Evolutionary conservation across 495 filamentous ascomycete genomes (phyloP), one percentile per base, ranked within the genome.

Genomic region (Hypoxylon intermedium): DNA sequence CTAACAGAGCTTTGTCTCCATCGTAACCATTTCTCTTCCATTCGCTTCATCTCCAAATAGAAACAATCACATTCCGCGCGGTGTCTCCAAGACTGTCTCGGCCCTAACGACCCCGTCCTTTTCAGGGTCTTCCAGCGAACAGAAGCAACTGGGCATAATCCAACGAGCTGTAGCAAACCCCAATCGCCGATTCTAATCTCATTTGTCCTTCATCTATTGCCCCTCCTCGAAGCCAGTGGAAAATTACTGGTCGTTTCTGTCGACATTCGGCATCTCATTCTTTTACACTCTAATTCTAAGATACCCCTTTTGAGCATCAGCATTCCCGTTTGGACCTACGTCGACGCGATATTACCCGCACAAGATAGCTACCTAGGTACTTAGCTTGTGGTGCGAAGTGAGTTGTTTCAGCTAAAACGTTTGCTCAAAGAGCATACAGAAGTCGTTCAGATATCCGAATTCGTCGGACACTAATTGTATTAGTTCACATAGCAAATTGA

Each of bases 201-300:
- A 56, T 65, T 65, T 65, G 62, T 65, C 34, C 62, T 65, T 60
- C 48, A 52, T 15, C 42, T 47, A 41, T 60, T 57, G 40, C 30
- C 42, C 20, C 38, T 26, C 42, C 42, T 44, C 52, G 47, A 65
- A 56, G 43, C 52, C 31, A 55, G 34, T n/a, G 24, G 24, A 7
- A 24, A 60, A 60, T 56, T 40, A n/a, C 62, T 55, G 46, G 46
- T 24, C 49, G 28, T 19, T 65, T 57, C 51, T 30, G 38, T 41
- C 34, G 46, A 38, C 44, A 57, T 65, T 24, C 38, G 59, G 52
- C 46, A 36, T 26, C 24, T 15, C 30, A 55, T 43, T 38, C 12
- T 40, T 56, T 46, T 21, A 41, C 31, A 9, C 44, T 59, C 45
- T 31, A 42, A 46, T 47, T 65, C 33, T 20, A 28, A 55, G 50